phyloP scores from a whole-genome alignment of 2,329 filamentous ascomycete species.

The Bipolaris gigantea region DNA sequence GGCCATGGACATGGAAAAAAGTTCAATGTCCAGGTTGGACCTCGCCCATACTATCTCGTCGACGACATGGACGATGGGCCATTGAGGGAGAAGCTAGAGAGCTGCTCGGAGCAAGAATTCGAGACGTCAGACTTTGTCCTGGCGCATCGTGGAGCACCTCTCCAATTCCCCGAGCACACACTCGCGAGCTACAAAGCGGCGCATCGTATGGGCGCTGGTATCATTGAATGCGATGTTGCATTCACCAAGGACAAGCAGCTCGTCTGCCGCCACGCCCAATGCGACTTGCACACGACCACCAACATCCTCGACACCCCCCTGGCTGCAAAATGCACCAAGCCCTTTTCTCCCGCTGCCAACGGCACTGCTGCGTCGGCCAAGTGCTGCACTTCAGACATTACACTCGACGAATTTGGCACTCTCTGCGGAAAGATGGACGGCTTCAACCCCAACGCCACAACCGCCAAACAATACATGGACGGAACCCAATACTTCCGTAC shows the following conservation, averaged over 20 bases:
- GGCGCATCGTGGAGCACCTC: constrained; percentile 41
- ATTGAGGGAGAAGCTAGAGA: constrained; percentile 43
- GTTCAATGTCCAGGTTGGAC: constrained; percentile 42
- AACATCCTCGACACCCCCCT: constrained; percentile 43
- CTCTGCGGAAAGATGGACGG: constrained; percentile 67
- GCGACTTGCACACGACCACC: constrained; percentile 45
- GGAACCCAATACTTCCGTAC: constrained; percentile 66
- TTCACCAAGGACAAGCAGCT: constrained; percentile 45
- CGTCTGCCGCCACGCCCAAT: constrained; percentile 45
- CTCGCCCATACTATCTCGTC: constrained; percentile 43
- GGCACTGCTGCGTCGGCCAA: constrained; percentile 58
- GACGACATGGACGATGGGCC: constrained; percentile 44
- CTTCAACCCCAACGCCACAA: constrained; percentile 66
- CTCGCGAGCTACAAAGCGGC: constrained; percentile 37
- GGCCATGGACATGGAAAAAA: constrained; percentile 18
- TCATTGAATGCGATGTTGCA: constrained; percentile 45
- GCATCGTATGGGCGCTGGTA: constrained; percentile 40
- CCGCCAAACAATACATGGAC: constrained; percentile 58
- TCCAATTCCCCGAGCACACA: constrained; percentile 44
- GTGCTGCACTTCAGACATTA: constrained; percentile 74
- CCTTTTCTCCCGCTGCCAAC: constrained; percentile 38
- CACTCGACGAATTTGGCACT: constrained; percentile 65
- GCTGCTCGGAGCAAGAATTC: constrained; percentile 43
- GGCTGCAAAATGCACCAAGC: constrained; percentile 43
- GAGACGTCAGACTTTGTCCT: constrained; percentile 40